A percentile compares a stretch with the other conserved stretches of the same genome.
Conservation (phyloP, 2,329 filamentous ascomycete species). For the Mycosphaerella sp. region DNA sequence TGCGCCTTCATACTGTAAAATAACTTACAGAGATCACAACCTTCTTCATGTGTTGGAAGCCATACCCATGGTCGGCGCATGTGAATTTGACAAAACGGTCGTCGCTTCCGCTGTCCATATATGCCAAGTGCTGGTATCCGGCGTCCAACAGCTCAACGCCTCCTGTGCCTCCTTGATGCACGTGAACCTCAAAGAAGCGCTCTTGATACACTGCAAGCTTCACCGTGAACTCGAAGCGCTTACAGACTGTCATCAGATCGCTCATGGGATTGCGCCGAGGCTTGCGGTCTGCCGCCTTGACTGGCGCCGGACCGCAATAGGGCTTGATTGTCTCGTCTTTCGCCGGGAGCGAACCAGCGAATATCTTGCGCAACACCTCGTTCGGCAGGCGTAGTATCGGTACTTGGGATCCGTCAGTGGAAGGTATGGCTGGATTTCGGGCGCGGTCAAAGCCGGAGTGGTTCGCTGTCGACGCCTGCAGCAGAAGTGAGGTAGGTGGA, state of each 20-base stretch:
- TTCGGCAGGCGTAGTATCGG: slow-evolving; percentile 15
- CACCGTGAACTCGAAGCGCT: slow-evolving; percentile 21
- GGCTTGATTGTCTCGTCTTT: slow-evolving; percentile 17
- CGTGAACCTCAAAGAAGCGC: slow-evolving; percentile 28
- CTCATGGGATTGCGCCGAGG: slow-evolving; percentile 19
- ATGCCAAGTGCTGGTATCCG: slow-evolving; percentile 31
- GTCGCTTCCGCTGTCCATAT: slow-evolving; percentile 21
- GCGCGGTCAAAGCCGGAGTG: no score
- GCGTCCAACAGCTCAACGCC: slow-evolving; percentile 31
- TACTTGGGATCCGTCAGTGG: slow-evolving; percentile 5
- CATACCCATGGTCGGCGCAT: slow-evolving; percentile 20
- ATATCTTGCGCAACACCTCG: slow-evolving; percentile 23
- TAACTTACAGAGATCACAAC: slow-evolving; percentile 18
- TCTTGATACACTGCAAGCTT: slow-evolving; percentile 27
- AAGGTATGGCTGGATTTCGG: slow-evolving; percentile 12
- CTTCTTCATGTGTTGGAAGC: slow-evolving; percentile 29
- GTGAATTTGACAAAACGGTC: slow-evolving; percentile 28
- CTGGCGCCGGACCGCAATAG: neutral
- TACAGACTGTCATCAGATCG: slow-evolving; percentile 27
- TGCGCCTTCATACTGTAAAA: no score
- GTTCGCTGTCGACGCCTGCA: no score
- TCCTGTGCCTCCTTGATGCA: slow-evolving; percentile 27
- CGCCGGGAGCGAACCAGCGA: slow-evolving; percentile 16
- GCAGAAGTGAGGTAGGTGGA: neutral
- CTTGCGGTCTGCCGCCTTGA: slow-evolving; percentile 6